A percentile compares a stretch with the other conserved stretches of the same genome.
Evolutionary conservation across 2,329 filamentous ascomycete genomes (phyloP).

Genomic region (Apiospora aurea): DNA sequence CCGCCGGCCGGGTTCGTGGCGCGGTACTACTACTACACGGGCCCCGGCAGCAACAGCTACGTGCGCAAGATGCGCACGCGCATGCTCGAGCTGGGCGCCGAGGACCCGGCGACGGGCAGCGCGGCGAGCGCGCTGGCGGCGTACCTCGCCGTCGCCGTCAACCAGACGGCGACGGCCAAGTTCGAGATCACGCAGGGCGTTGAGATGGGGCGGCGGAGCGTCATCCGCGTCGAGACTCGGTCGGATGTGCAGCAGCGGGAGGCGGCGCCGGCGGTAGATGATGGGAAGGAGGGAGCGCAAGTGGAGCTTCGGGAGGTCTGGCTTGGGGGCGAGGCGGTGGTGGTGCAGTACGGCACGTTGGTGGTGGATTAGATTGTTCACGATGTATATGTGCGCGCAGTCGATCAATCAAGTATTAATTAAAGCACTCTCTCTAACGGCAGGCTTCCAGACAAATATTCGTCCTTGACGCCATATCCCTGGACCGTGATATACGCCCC

Average conservation of each 20-base stretch:
- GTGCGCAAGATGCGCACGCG: conserved; percentile 58
- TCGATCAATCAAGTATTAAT: not conserved
- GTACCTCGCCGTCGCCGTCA: conserved; percentile 58
- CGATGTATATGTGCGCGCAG: not conserved
- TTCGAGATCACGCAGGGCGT: conserved; percentile 70
- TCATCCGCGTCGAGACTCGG: conserved; percentile 55
- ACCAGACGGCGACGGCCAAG: conserved; percentile 37
- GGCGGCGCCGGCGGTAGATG: no score
- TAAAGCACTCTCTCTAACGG: not conserved
- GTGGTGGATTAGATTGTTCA: conserved; percentile 31
- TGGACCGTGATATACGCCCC: no score
- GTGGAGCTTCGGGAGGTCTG: conserved; percentile 36
- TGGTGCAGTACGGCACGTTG: conserved; percentile 40
- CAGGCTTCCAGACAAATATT: no score
- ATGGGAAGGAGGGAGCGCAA: not conserved
- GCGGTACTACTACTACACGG: conserved; percentile 69
- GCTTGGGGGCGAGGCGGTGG: conserved; percentile 41
- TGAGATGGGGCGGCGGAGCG: conserved; percentile 68
- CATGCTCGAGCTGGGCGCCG: conserved; percentile 59
- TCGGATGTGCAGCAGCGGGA: conserved; percentile 18
- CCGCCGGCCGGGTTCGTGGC: conserved; percentile 58
- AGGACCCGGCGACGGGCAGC: conserved; percentile 70
- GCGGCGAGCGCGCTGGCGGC: conserved; percentile 64
- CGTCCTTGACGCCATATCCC: no score
- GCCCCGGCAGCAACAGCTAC: conserved; percentile 39